Conservation (phyloP, 169 alveolate genomes). For the Perkinsus chesapeaki region DNA sequence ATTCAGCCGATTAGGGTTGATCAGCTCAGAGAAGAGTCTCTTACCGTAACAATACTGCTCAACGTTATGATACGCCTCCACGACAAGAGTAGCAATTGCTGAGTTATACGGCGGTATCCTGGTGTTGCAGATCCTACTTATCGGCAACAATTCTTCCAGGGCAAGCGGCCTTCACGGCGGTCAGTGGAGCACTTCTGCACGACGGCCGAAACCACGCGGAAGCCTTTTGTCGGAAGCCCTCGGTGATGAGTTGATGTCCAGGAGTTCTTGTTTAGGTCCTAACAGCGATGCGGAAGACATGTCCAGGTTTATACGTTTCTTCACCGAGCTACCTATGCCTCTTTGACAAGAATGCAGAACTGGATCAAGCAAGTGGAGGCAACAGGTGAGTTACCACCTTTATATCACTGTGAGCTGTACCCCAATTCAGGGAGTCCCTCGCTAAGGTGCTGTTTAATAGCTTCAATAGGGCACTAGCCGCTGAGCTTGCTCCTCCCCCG, state of each 20-base stretch:
- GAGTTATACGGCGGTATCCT: neutral
- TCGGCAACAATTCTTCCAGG: neutral
- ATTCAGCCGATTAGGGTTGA: neutral
- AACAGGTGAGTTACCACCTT: neutral
- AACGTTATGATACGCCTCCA: neutral
- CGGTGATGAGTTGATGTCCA: neutral
- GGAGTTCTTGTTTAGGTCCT: neutral
- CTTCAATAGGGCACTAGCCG: neutral
- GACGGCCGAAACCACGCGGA: neutral
- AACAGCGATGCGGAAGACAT: neutral
- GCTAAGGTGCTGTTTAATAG: neutral
- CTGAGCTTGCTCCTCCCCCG: neutral
- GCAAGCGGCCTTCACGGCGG: neutral
- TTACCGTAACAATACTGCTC: neutral
- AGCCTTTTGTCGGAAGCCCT: neutral
- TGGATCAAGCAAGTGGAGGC: neutral
- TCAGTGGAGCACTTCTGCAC: neutral
- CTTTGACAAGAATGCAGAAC: neutral
- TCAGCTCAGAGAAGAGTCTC: neutral
- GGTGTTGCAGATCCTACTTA: neutral
- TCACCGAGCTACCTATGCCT: neutral
- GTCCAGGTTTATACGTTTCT: conserved; percentile 1
- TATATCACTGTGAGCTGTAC: neutral
- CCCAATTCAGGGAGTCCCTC: neutral
- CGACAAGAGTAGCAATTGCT: neutral